These are phyloP conservation scores for Solanum chilense DNA, from an alignment of 257 asterid genomes.

Conservation along the genomic window DNA sequence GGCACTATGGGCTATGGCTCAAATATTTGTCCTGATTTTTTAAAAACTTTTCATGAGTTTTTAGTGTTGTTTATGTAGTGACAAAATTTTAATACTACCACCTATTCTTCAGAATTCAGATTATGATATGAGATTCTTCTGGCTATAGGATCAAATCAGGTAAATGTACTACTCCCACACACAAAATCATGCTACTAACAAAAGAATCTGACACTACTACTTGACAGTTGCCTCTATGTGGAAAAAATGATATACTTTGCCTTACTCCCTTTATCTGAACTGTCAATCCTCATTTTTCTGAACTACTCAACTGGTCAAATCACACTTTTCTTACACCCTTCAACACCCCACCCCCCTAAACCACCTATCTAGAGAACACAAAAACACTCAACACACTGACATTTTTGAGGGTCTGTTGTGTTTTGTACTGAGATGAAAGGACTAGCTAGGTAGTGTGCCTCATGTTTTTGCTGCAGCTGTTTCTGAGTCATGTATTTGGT, in stretches of 20 bases:
- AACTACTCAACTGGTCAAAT: slow-evolving; percentile 11
- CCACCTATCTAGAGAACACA: background rate
- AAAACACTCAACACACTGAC: background rate
- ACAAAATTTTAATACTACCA: background rate
- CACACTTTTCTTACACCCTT: slow-evolving; percentile 5
- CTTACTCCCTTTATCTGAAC: background rate
- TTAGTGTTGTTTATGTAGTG: too few relatives aligned
- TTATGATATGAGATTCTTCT: background rate
- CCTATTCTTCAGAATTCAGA: background rate
- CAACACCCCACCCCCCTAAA: background rate
- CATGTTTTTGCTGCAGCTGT: background rate
- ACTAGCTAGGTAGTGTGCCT: background rate
- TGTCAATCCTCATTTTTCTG: slow-evolving; percentile 1
- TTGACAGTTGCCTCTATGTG: background rate
- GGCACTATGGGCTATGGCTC: background rate
- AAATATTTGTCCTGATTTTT: background rate
- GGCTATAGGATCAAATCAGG: background rate
- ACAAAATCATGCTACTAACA: background rate
- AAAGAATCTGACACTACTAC: background rate
- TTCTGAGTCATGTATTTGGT: background rate
- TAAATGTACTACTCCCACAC: background rate
- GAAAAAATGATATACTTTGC: background rate
- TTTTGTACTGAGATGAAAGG: background rate
- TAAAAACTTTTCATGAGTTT: background rate
- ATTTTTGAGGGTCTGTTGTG: background rate